Evolutionary conservation across 768 basidiomycete genomes (phyloP), one percentile per base, ranked within the genome.

Genomic region (Termitomyces sp.): DNA sequence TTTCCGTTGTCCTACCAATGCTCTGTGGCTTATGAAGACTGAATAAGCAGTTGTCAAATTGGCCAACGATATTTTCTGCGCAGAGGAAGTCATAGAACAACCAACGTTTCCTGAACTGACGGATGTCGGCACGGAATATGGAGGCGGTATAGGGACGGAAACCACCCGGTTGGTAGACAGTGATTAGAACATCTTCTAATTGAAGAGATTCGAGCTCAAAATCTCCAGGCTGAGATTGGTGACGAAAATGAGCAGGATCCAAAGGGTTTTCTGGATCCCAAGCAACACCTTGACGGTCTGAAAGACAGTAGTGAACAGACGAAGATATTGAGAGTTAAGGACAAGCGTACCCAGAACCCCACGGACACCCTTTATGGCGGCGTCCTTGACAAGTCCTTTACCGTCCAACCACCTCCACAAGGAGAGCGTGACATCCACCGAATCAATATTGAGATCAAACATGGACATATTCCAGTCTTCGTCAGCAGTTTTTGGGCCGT

Each of bases 31-130:
- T 89, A 65, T 98, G 97, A 59, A 99, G 67, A 66, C 95, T 98
- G 74, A 97, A 97, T 19, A 99, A 67, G 64, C 97, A 99, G 66
- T 98, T 98, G 68, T 99, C 97, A 59, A 93, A 91, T 68, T 99
- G 97, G 4, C 97, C 97, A 9, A 97, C 96, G 41, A 98, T 88
- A 60, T 89, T 91, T 66, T 98, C 95, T 0, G 97, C 95, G n/a
- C 79, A 80, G 57, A 98, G 72, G 60, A 98, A 85, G 70, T 99
- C 97, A 68, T 95, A 95, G 69, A 97, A 97, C 37, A 96, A 62
- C 93, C 93, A 98, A 64, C 89, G 85, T 69, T 97, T 98, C 53
- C 97, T 78, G 60, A 98, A 82, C 28, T 77, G 79, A 12, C 81
- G 79, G 35, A 98, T 80, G 62, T 93, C 89, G 24, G 97, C 97